Percentiles rank a stretch among this genome's conserved stretches.
Evolutionary conservation across 2,329 filamentous ascomycete species (phyloP).

Genomic region (Penicillium sp.): DNA sequence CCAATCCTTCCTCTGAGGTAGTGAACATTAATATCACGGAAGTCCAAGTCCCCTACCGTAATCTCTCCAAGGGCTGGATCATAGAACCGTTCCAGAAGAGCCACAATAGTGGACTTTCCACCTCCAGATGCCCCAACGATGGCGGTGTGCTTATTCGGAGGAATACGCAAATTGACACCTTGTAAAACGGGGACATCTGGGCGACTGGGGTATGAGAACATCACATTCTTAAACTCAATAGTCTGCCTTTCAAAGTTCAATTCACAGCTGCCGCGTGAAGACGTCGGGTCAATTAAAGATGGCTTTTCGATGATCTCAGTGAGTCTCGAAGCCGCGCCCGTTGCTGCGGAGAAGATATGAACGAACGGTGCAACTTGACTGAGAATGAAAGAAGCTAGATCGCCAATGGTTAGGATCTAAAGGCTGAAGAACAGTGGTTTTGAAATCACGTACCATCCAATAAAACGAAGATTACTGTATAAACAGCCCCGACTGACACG

Average conservation of each 20-base stretch:
- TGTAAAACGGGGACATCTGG: constrained; percentile 31
- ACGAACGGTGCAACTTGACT: constrained; percentile 37
- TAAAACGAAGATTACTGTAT: constrained; percentile 36
- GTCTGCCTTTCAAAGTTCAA: background rate
- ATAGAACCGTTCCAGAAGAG: constrained; percentile 36
- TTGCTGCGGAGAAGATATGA: constrained; percentile 22
- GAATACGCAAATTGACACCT: constrained; percentile 28
- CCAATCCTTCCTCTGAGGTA: constrained; percentile 33
- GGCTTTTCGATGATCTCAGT: constrained; percentile 13
- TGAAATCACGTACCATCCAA: constrained; percentile 34
- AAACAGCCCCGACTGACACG: constrained; percentile 30
- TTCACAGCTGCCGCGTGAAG: background rate
- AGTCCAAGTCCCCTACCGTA: constrained; percentile 24
- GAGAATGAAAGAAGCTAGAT: constrained; percentile 31
- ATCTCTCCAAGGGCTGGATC: constrained; percentile 30
- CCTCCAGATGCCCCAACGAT: constrained; percentile 51
- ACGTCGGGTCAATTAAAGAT: constrained; percentile 16
- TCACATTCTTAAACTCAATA: constrained; percentile 23
- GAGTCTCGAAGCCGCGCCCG: constrained; percentile 12
- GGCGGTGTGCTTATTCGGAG: constrained; percentile 35
- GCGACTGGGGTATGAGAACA: constrained; percentile 32
- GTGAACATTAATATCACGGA: constrained; percentile 29
- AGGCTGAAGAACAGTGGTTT: too few species aligned
- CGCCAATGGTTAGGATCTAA: background rate
- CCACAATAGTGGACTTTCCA: constrained; percentile 49